phyloP scores from a whole-genome alignment of 192 early-diverging fungal species.

The Linnemannia schmuckeri region DNA sequence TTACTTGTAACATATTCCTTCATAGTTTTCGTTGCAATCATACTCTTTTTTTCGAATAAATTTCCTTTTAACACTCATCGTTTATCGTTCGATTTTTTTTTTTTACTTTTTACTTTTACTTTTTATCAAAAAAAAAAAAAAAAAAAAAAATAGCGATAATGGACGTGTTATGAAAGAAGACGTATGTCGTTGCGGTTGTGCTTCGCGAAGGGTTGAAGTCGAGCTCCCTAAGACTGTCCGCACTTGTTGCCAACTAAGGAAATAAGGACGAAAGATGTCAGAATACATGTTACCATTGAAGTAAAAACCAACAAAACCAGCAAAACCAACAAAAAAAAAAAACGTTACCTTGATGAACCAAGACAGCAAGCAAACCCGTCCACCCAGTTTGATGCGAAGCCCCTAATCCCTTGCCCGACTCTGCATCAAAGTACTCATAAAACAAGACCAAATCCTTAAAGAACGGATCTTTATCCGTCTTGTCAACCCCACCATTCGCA shows the following conservation, averaged over 20 bases:
- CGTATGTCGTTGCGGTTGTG: too few relatives aligned
- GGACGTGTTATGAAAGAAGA: too few relatives aligned
- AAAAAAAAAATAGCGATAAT: too few relatives aligned
- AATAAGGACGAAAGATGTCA: background rate
- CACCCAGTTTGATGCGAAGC: conserved; percentile 71
- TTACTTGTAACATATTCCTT: background rate
- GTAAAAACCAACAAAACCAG: background rate
- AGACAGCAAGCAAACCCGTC: conserved; percentile 63
- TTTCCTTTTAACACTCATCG: background rate
- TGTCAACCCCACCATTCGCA: conserved; percentile 54
- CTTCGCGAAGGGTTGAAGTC: too few relatives aligned
- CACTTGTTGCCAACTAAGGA: conserved; percentile 40
- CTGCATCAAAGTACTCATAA: conserved; percentile 68
- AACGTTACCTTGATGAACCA: conserved; percentile 27
- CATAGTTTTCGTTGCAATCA: background rate
- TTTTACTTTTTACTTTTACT: too few relatives aligned
- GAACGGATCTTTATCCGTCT: conserved; percentile 54
- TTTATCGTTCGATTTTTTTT: background rate
- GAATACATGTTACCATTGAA: background rate
- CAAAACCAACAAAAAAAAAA: background rate
- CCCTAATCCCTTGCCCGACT: conserved; percentile 63
- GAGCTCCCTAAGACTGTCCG: background rate
- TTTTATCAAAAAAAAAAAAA: too few relatives aligned
- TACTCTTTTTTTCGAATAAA: background rate
- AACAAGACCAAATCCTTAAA: conserved; percentile 66